phyloP scores from a whole-genome alignment of 257 asterid species.

The Ilex aquifolium region DNA sequence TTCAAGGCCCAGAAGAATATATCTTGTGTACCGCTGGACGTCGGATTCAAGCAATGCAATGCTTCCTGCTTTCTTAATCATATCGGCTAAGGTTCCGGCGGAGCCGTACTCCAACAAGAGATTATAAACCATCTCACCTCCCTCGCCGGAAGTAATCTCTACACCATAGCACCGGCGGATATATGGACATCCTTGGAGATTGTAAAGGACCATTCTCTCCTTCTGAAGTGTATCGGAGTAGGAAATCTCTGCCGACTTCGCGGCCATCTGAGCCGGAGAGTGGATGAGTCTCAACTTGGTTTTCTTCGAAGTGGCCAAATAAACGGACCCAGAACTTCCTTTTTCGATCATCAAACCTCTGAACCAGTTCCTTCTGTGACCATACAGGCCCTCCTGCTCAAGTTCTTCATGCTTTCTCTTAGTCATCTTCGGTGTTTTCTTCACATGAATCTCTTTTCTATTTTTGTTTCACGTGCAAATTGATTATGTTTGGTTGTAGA shows the following conservation, averaged over 20 bases:
- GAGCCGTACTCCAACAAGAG: slow-evolving; percentile 12
- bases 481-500: no score
- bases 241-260: slow-evolving; percentile 12
- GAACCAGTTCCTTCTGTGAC: slow-evolving; percentile 6
- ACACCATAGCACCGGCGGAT: slow-evolving; percentile 9
- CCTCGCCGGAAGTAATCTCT: slow-evolving; percentile 6
- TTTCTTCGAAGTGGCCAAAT: slow-evolving; percentile 7
- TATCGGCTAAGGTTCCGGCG: slow-evolving; percentile 10
- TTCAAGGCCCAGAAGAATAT: slow-evolving; percentile 9
- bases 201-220: slow-evolving; percentile 5
- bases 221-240: slow-evolving; percentile 1
- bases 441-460: no score
- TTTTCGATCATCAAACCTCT: slow-evolving; percentile 12
- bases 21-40: slow-evolving; percentile 3
- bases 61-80: neutral
- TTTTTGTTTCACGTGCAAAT: no score
- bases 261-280: slow-evolving; percentile 11
- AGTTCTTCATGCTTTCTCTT: no score
- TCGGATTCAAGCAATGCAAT: slow-evolving; percentile 15
- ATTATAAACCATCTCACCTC: slow-evolving; percentile 11
- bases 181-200: slow-evolving; percentile 6
- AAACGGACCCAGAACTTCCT: slow-evolving; percentile 14
- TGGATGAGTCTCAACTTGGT: neutral
- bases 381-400: neutral
- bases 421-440: no score